Conservation (phyloP, 768 basidiomycete species). For the Heimioporus sp. region DNA sequence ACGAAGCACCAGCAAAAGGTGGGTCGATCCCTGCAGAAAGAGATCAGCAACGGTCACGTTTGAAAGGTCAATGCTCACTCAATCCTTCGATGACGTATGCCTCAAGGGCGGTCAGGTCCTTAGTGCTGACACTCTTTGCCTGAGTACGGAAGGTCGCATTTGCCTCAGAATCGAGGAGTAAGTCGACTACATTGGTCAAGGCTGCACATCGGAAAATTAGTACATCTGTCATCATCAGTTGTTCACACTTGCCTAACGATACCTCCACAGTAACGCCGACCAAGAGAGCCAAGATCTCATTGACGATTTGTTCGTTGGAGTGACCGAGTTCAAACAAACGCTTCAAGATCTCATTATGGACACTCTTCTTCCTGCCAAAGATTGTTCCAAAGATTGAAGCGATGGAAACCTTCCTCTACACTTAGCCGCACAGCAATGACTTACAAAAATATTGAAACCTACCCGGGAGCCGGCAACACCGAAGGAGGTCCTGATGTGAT, state of each 20-base stretch:
- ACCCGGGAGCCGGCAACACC: conserved; percentile 45
- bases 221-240: neutral
- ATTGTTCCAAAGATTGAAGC: conserved; percentile 46
- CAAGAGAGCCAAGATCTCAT: conserved; percentile 69
- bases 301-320: conserved; percentile 60
- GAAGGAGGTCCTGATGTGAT: conserved; percentile 54
- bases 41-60: conserved; percentile 1
- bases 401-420: conserved; percentile 26
- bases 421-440: neutral
- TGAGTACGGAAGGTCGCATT: conserved; percentile 36
- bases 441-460: conserved; percentile 6
- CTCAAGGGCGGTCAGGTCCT: conserved; percentile 41
- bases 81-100: conserved; percentile 68
- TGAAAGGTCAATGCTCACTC: conserved; percentile 44
- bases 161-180: conserved; percentile 55
- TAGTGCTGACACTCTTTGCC: conserved; percentile 29
- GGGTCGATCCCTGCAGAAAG: conserved; percentile 60
- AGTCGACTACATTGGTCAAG: conserved; percentile 62
- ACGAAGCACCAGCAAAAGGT: conserved; percentile 66
- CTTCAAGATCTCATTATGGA: conserved; percentile 51
- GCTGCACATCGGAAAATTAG: conserved; percentile 35
- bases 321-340: conserved; percentile 55
- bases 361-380: conserved; percentile 44
- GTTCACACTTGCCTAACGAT: conserved; percentile 50
- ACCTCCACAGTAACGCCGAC: conserved; percentile 67